phyloP scores from a whole-genome alignment of 345 rosid species.

The Populus ilicifolia region DNA sequence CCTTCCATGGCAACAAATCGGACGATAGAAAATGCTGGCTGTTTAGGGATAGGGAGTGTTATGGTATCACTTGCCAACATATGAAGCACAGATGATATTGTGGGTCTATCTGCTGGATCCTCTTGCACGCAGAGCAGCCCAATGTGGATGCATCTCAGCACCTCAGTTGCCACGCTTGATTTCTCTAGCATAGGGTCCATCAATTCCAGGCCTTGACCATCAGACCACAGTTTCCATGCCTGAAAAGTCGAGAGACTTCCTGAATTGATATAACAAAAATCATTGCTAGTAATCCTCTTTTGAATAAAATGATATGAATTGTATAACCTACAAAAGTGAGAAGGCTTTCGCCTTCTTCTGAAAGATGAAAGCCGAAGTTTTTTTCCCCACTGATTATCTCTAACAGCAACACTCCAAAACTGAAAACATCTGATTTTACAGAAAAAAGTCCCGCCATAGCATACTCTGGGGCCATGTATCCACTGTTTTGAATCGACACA shows the following conservation, averaged over 20 bases:
- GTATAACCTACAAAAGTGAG: constrained; percentile 5
- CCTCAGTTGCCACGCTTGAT: not conserved
- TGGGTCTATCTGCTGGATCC: not conserved
- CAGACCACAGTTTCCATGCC: not conserved
- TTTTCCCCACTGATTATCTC: constrained; percentile 38
- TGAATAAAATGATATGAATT: not conserved
- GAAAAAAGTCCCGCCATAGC: constrained; percentile 15
- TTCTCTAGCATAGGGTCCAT: not conserved
- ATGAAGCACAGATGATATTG: not conserved
- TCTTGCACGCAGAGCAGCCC: constrained; percentile 2
- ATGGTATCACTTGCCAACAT: constrained; percentile 19
- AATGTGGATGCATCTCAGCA: constrained; percentile 5
- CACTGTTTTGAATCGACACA: not conserved
- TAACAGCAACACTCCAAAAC: constrained; percentile 42
- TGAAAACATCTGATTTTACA: constrained; percentile 36
- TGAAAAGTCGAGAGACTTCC: too few species aligned
- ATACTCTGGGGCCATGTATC: constrained; percentile 14
- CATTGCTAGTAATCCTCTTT: not conserved
- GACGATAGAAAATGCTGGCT: not conserved
- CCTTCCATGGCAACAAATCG: not conserved
- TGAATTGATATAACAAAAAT: too few species aligned
- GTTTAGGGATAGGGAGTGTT: not conserved
- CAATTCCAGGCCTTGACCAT: constrained; percentile 2
- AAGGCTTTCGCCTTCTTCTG: constrained; percentile 13
- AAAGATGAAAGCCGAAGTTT: constrained; percentile 30